These are phyloP conservation scores for Trichophyton verrucosum DNA, from an alignment of 2,329 filamentous ascomycete genomes.

Conservation along the genomic window DNA sequence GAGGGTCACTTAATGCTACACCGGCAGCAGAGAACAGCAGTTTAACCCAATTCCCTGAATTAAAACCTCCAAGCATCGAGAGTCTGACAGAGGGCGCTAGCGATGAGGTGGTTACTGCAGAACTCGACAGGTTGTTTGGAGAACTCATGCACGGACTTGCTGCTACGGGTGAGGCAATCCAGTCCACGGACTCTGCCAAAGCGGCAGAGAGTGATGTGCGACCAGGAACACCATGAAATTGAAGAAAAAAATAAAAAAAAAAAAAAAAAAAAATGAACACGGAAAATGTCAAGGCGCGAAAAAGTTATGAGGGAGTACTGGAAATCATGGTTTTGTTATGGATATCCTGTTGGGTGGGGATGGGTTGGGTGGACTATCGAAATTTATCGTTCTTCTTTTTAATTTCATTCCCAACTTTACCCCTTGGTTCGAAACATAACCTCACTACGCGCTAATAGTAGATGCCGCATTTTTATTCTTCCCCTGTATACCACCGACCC, in stretches of 20 bases:
- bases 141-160: conserved; percentile 29
- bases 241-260: no score
- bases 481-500: not conserved
- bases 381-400: not conserved
- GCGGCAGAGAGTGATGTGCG: conserved; percentile 11
- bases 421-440: not conserved
- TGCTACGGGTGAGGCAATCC: conserved; percentile 25
- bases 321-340: not conserved
- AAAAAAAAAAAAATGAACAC: no score
- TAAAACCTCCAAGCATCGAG: conserved; percentile 28
- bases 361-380: not conserved
- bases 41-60: conserved; percentile 26
- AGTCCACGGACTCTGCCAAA: conserved; percentile 11
- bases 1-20: not conserved
- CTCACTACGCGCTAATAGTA: not conserved
- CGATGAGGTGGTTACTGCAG: conserved; percentile 25
- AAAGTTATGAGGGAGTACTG: not conserved
- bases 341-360: not conserved
- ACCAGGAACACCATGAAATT: not conserved
- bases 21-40: conserved; percentile 4
- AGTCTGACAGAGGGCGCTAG: conserved; percentile 28
- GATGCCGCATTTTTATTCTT: not conserved
- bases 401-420: not conserved
- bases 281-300: no score
- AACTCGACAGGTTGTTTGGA: conserved; percentile 31